Base-by-base conservation (phyloP, 2,329 filamentous ascomycete species). In the Diaporthe australafricana region DNA sequence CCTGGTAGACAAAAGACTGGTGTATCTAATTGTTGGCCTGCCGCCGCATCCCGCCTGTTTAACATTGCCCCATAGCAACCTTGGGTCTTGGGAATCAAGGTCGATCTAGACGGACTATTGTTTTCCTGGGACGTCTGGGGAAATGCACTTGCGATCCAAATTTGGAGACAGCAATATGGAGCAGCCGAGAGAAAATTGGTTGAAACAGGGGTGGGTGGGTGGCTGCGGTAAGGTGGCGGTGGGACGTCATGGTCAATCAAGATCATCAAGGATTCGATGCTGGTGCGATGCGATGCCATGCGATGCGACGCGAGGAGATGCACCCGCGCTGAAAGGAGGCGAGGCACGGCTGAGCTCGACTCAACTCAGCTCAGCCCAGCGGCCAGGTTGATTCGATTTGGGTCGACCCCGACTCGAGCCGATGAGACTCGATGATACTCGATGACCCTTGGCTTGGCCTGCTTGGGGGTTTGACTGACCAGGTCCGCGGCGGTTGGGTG, bases 401-500 rank as follows among this genome's bases (percentile, higher is more conserved):
- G 60, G 42, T 65, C 60, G 30, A 27, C 30, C n/a, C n/a, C 60
- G 60, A 65, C 30, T 65, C 45, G 45, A 22, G 60, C 45, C 40
- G 30, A 50, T 65, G 60, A 48, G 45, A 65, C 60, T 65, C 45
- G 60, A 63, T 63, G 60, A 65, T 48, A 50, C 60, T 65, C 32
- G 60, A 65, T 65, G 42, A 38, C 60, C 47, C 60, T 50, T 38
- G 60, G 60, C 57, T 63, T 48, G 42, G 57, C 42, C 42, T 38
- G 45, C 42, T 35, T 47, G 60, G 60, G 60, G 57, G n/a, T 62
- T 8, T 25, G n/a, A n/a, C n/a, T 50, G 42, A 48, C 60, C 60
- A 65, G 60, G 60, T 50, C 60, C 42, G 60, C 45, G 60, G 60
- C 60, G 60, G 60, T 65, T 65, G 42, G 60, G 30, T 48, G 60